phyloP scores from a whole-genome alignment of 1,284 basidiomycete species.

The Ustilago loliicola region DNA sequence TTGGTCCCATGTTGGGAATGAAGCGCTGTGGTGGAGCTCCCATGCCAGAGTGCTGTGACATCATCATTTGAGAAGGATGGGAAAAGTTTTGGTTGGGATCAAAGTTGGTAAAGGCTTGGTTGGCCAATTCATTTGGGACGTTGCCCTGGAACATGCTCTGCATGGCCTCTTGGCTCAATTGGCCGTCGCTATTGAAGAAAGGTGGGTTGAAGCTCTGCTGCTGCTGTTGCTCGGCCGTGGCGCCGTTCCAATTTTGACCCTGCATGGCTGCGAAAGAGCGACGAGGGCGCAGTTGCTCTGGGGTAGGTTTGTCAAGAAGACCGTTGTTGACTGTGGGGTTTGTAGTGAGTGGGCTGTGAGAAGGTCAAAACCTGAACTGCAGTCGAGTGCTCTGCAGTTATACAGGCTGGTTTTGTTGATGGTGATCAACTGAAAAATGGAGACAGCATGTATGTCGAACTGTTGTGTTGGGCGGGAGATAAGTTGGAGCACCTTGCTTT shows the following conservation, averaged over 20 bases:
- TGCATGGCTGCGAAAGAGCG: slow-evolving; percentile 29
- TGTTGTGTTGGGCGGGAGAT: not conserved
- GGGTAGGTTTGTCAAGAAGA: not conserved
- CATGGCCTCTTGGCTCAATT: slow-evolving; percentile 45
- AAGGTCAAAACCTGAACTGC: not conserved
- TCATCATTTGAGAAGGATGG: slow-evolving; percentile 41
- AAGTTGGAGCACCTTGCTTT: slow-evolving; percentile 4
- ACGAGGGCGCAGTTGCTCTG: slow-evolving; percentile 1
- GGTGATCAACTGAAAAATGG: not conserved
- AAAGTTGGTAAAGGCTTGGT: slow-evolving; percentile 27
- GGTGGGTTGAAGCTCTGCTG: slow-evolving; percentile 37
- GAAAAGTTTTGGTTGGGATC: slow-evolving; percentile 30
- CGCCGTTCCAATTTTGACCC: slow-evolving; percentile 36
- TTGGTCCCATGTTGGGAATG: slow-evolving; percentile 19
- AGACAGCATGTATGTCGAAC: slow-evolving; percentile 8
- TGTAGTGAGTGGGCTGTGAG: not conserved
- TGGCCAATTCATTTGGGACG: slow-evolving; percentile 20
- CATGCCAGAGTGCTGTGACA: slow-evolving; percentile 31
- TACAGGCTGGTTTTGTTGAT: not conserved
- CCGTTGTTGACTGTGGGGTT: not conserved
- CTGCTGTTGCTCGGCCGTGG: slow-evolving; percentile 27
- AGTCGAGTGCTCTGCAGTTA: not conserved
- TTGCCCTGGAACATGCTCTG: slow-evolving; percentile 37
- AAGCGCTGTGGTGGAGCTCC: slow-evolving; percentile 33
- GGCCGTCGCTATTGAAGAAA: slow-evolving; percentile 39